These are phyloP conservation scores for Nemania sp. DNA, from an alignment of 2,329 filamentous ascomycete species.

Conservation along the genomic window DNA sequence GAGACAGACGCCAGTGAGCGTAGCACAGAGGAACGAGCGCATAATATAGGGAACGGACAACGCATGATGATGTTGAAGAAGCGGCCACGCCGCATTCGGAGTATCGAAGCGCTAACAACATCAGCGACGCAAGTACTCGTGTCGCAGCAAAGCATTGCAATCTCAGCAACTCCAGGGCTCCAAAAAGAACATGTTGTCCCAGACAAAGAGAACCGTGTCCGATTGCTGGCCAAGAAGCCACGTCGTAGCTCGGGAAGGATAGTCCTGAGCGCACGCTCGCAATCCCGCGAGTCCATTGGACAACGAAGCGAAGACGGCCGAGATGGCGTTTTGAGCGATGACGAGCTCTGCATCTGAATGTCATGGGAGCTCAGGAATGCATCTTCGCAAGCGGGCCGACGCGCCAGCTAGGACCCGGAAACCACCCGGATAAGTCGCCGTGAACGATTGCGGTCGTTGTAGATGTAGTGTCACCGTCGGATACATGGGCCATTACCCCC, in stretches of 20 bases:
- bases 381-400: constrained; percentile 3
- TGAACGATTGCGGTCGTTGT: constrained; percentile 1
- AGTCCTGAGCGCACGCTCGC: constrained; percentile 19
- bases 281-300: constrained; percentile 9
- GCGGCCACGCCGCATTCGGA: constrained; percentile 24
- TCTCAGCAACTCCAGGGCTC: background rate
- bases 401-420: constrained; percentile 13
- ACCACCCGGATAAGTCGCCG: constrained; percentile 9
- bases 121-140: background rate
- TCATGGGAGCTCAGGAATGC: constrained; percentile 9
- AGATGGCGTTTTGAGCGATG: constrained; percentile 22
- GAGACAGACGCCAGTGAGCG: constrained; percentile 16
- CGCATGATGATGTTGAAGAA: constrained; percentile 25
- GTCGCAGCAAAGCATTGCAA: background rate
- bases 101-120: constrained; percentile 23
- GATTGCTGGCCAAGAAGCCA: constrained; percentile 23
- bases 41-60: background rate
- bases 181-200: constrained; percentile 6
- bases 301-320: background rate
- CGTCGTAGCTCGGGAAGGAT: constrained; percentile 27
- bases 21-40: background rate
- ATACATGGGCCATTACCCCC: constrained; percentile 5
- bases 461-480: constrained; percentile 12
- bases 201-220: constrained; percentile 27
- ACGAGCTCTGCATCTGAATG: constrained; percentile 29